These are phyloP conservation scores for Potentilla sterilis DNA, from an alignment of 306 rosid species.

Conservation along the genomic window DNA sequence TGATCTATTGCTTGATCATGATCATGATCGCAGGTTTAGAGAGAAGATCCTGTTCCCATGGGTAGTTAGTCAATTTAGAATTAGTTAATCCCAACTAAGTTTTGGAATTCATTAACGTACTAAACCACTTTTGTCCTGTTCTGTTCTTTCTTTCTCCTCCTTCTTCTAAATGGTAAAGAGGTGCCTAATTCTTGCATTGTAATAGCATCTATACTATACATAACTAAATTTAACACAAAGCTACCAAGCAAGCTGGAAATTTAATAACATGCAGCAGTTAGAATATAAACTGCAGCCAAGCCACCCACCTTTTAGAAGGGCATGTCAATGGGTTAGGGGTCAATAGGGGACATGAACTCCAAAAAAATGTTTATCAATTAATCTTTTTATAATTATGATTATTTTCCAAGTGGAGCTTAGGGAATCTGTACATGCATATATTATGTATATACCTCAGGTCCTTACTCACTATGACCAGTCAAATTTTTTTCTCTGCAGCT, in stretches of 20 bases:
- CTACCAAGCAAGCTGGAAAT: not conserved
- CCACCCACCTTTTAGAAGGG: conserved; percentile 20
- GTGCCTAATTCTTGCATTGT: not conserved
- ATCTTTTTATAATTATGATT: not conserved
- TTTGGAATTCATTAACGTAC: not conserved
- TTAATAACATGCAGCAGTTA: not conserved
- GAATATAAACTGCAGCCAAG: conserved; percentile 4
- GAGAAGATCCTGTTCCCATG: conserved; percentile 1
- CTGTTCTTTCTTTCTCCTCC: not conserved
- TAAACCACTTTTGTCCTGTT: conserved; percentile 11
- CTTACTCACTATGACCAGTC: not conserved
- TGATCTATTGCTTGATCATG: not conserved
- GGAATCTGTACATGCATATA: not conserved
- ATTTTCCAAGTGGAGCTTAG: not conserved
- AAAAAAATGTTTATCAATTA: conserved; percentile 5
- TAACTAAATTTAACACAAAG: not conserved
- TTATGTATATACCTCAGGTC: not conserved
- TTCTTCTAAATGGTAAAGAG: not conserved
- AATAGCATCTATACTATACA: not conserved
- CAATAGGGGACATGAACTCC: conserved; percentile 7
- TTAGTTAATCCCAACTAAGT: conserved; percentile 3
- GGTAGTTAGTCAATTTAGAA: not conserved
- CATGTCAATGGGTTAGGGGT: conserved; percentile 10
- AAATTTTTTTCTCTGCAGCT: conserved; percentile 9
- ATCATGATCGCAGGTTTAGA: not conserved